phyloP scores from a whole-genome alignment of 352 stramenopile genomes.

The Phytophthora hybrid region DNA sequence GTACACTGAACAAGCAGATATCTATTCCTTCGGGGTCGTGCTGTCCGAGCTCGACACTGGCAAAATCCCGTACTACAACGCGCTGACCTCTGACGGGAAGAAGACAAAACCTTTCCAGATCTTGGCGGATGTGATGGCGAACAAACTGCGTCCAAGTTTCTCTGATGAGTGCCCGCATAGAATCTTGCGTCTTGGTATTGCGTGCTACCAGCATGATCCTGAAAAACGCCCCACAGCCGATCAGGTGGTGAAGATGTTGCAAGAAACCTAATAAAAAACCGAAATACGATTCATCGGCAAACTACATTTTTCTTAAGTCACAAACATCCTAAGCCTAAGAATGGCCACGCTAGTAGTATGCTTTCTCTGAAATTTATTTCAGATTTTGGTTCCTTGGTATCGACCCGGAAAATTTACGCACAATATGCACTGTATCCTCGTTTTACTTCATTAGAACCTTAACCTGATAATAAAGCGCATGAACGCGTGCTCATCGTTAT shows the following conservation, averaged over 20 bases:
- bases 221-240: not conserved
- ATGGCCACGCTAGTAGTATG: too few relatives aligned
- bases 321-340: too few relatives aligned
- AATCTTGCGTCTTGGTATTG: not conserved
- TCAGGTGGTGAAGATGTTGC: not conserved
- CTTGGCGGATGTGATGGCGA: conserved; percentile 21
- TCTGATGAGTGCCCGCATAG: not conserved
- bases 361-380: too few relatives aligned
- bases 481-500: too few relatives aligned
- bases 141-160: not conserved
- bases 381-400: too few relatives aligned
- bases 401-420: too few relatives aligned
- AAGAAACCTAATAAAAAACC: not conserved
- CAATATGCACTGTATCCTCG: too few relatives aligned
- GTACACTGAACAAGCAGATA: conserved; percentile 39
- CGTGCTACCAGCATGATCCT: not conserved
- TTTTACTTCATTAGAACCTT: too few relatives aligned
- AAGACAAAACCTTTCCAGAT: conserved; percentile 44
- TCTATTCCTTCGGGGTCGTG: conserved; percentile 37
- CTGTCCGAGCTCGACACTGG: conserved; percentile 42
- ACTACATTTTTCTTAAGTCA: not conserved
- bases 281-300: too few relatives aligned
- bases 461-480: too few relatives aligned
- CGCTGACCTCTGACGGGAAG: conserved; percentile 20
- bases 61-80: conserved; percentile 39